phyloP scores from a whole-genome alignment of 2,329 filamentous ascomycete species.

The Epicoccum sorghinum region DNA sequence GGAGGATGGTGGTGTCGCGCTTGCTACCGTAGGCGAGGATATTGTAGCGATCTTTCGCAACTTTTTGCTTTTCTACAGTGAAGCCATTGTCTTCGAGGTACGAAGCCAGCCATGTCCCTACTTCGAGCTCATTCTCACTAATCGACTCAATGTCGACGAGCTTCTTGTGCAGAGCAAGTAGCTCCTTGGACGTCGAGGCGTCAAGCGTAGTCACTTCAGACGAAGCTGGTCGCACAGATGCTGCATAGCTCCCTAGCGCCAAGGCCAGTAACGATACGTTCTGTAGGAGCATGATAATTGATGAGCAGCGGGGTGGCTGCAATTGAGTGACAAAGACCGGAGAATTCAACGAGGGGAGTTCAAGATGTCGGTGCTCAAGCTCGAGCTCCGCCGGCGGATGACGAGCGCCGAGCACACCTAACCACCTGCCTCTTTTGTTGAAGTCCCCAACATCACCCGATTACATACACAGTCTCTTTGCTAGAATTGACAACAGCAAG shows the following conservation, averaged over 20 bases:
- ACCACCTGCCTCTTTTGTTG: conserved; percentile 2
- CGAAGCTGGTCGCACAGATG: conserved; percentile 4
- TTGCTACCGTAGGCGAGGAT: conserved; percentile 69
- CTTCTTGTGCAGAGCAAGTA: conserved; percentile 75
- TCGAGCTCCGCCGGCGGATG: conserved; percentile 16
- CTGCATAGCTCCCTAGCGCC: conserved; percentile 14
- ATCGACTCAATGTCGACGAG: conserved; percentile 78
- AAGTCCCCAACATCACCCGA: neutral
- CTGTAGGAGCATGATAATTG: conserved; percentile 22
- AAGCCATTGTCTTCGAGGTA: conserved; percentile 69
- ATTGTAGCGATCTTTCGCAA: conserved; percentile 68
- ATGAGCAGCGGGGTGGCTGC: conserved; percentile 4
- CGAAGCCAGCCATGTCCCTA: conserved; percentile 70
- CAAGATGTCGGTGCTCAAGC: conserved; percentile 14
- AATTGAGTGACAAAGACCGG: conserved; percentile 8
- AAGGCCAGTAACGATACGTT: conserved; percentile 22
- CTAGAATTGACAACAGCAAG: no score
- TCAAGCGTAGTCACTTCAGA: conserved; percentile 25
- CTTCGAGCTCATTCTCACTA: conserved; percentile 69
- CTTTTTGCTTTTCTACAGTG: conserved; percentile 65
- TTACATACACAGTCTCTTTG: no score
- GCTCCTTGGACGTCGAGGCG: conserved; percentile 44
- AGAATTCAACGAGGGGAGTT: conserved; percentile 7
- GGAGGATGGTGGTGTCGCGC: conserved; percentile 64
- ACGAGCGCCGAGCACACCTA: conserved; percentile 13